A percentile compares a stretch with the other conserved stretches of the same genome.
phyloP scores from a whole-genome alignment of 805 yeast genomes.

The Suhomyces prunicola region DNA sequence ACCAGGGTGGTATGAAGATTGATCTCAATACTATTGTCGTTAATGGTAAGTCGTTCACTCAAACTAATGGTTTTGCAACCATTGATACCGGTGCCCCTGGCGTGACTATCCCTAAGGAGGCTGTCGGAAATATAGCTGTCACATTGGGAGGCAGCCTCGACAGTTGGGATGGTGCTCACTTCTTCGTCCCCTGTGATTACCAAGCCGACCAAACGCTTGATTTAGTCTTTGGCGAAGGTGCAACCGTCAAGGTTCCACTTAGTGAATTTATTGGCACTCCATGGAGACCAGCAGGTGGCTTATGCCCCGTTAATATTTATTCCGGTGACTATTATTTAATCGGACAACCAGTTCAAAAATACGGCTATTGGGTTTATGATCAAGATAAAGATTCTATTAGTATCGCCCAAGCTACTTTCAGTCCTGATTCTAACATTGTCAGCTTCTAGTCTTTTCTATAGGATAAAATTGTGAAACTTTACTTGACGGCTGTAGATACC shows the following conservation, averaged over 20 bases:
- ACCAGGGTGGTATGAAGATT: neutral
- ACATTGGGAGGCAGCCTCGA: neutral
- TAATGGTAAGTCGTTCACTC: slow-evolving; percentile 7
- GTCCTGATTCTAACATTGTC: neutral
- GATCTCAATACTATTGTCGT: neutral
- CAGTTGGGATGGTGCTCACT: neutral
- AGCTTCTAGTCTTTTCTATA: too few relatives aligned
- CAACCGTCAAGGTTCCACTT: slow-evolving; percentile 4
- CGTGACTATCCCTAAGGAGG: neutral
- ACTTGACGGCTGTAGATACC: too few relatives aligned
- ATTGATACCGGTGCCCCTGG: slow-evolving; percentile 8
- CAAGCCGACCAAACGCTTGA: slow-evolving; percentile 4
- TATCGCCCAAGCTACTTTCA: neutral
- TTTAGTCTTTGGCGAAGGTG: slow-evolving; percentile 4
- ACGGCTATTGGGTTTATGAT: neutral
- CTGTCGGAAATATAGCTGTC: neutral
- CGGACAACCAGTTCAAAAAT: neutral
- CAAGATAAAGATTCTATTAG: neutral
- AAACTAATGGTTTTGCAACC: neutral
- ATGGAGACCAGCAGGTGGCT: neutral
- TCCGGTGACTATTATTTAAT: neutral
- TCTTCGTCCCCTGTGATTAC: neutral
- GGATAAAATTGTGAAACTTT: too few relatives aligned
- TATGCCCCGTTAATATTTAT: neutral
- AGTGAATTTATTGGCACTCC: neutral